Conservation (phyloP, 140 eudicot genomes). For the Erigeron philadelphicus region DNA sequence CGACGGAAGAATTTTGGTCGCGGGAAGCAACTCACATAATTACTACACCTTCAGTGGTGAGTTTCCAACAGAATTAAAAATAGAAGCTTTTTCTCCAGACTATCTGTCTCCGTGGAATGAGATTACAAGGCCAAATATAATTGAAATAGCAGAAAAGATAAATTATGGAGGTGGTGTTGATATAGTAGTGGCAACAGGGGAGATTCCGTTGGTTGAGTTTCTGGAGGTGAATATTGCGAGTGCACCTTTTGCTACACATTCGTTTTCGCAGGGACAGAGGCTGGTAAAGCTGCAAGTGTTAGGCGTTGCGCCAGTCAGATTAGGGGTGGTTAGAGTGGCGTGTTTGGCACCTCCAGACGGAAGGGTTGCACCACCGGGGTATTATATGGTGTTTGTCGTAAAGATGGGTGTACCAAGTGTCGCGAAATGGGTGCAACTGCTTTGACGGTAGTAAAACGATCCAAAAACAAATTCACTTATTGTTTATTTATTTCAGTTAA, state of each 20-base stretch:
- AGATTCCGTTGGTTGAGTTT: background rate
- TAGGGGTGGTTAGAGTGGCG: background rate
- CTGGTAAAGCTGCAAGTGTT: background rate
- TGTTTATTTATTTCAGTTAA: too few relatives aligned
- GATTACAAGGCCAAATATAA: background rate
- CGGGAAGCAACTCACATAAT: slow-evolving; percentile 6
- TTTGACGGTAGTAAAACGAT: background rate
- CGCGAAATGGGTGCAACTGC: background rate
- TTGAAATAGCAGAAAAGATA: background rate
- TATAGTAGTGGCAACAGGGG: background rate
- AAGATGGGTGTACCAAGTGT: background rate
- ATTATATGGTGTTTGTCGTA: slow-evolving; percentile 10
- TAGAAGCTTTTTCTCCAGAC: background rate
- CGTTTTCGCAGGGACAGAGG: slow-evolving; percentile 8
- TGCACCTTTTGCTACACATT: slow-evolving; percentile 11
- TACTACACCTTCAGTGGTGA: background rate
- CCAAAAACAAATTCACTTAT: too few relatives aligned
- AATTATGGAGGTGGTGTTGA: background rate
- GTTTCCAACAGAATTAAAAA: background rate
- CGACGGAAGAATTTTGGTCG: background rate
- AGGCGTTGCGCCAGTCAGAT: background rate
- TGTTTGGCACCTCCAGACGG: slow-evolving; percentile 7
- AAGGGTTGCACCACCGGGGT: slow-evolving; percentile 9
- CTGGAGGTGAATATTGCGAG: slow-evolving; percentile 12
- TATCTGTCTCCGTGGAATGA: background rate